Conservation (phyloP, 1,284 basidiomycete species). For the Cutaneotrichosporon sp. region DNA sequence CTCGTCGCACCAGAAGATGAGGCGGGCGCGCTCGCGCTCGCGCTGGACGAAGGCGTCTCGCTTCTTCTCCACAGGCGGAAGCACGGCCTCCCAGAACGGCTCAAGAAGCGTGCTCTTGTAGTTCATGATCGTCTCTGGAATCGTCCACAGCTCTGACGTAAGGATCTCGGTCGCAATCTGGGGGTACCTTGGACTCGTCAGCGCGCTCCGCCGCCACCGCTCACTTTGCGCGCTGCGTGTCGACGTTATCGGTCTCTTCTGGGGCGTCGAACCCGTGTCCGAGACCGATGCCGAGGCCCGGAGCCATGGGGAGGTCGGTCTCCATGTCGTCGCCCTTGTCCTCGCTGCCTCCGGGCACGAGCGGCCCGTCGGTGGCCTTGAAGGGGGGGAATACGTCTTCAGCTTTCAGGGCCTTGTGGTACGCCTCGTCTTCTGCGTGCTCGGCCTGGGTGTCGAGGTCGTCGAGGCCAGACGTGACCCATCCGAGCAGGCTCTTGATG, state of each 20-base stretch:
- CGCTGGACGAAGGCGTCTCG: constrained; percentile 27
- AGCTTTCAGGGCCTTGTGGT: constrained; percentile 30
- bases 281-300: constrained; percentile 27
- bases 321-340: constrained; percentile 13
- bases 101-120: constrained; percentile 63
- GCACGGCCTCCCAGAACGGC: constrained; percentile 91
- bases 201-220: not conserved
- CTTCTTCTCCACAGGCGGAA: constrained; percentile 52
- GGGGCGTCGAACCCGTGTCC: constrained; percentile 35
- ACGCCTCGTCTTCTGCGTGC: constrained; percentile 34
- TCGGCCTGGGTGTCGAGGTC: constrained; percentile 48
- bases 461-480: constrained; percentile 51
- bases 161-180: constrained; percentile 94
- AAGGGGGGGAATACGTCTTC: constrained; percentile 35
- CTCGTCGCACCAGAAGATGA: constrained; percentile 40
- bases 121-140: constrained; percentile 84
- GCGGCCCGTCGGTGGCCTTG: not conserved
- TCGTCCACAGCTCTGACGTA: constrained; percentile 91
- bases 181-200: constrained; percentile 72
- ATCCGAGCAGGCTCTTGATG: constrained; percentile 47
- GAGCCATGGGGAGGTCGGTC: constrained; percentile 2
- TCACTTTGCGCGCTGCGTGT: constrained; percentile 37
- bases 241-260: constrained; percentile 26
- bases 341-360: constrained; percentile 6
- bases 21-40: constrained; percentile 45